Percentiles rank a stretch among this genome's conserved stretches.
Conservation (phyloP, 2,329 filamentous ascomycete species). For the Neofusicoccum laricinum region DNA sequence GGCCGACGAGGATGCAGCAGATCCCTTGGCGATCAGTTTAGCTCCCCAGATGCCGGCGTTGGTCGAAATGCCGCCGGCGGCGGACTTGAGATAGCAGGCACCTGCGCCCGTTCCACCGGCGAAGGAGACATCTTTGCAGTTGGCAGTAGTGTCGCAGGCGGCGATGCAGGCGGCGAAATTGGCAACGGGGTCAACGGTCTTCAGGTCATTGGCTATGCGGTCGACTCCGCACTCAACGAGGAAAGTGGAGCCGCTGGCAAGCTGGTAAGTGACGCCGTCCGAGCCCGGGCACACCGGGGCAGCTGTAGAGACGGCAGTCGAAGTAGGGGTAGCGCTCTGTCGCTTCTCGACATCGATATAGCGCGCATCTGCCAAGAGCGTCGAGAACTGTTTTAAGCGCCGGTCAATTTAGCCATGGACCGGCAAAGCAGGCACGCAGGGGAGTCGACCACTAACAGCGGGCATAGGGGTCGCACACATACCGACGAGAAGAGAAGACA, state of each 20-base stretch:
- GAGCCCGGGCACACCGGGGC: constrained; percentile 10
- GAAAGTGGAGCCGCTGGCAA: constrained; percentile 3
- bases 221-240: constrained; percentile 11
- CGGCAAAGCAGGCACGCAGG: neutral
- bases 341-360: neutral
- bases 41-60: constrained; percentile 24
- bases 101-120: constrained; percentile 17
- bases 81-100: constrained; percentile 28
- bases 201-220: constrained; percentile 7
- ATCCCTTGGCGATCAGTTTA: constrained; percentile 11
- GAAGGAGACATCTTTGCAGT: constrained; percentile 25
- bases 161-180: constrained; percentile 22
- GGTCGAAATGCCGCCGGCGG: constrained; percentile 9
- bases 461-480: neutral
- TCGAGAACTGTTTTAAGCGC: constrained; percentile 10
- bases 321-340: neutral
- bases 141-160: constrained; percentile 20
- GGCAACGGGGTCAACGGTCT: constrained; percentile 18
- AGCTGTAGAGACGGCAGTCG: constrained; percentile 2
- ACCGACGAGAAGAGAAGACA: constrained; percentile 1
- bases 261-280: neutral
- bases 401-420: constrained; percentile 4
- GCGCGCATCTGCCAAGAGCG: constrained; percentile 8
- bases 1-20: constrained; percentile 9
- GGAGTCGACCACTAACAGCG: neutral